phyloP scores from a whole-genome alignment of 345 rosid genomes.

The Xanthoceras sorbifolium region DNA sequence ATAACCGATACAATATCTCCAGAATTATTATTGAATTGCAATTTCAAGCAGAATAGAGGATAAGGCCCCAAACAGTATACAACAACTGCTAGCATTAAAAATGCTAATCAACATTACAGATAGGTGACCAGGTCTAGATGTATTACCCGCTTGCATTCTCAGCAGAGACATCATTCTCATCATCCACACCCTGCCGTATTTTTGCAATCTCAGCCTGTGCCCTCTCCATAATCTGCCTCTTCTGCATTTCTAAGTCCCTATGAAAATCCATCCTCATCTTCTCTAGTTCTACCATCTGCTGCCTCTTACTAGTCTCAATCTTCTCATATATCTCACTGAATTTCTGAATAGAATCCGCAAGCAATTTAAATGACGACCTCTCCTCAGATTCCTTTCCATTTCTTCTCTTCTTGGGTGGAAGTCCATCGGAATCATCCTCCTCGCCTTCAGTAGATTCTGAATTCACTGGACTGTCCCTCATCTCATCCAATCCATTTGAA shows the following conservation, averaged over 20 bases:
- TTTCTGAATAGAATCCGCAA: constrained; percentile 83
- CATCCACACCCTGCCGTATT: constrained; percentile 50
- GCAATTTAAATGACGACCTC: constrained; percentile 63
- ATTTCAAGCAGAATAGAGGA: constrained; percentile 1
- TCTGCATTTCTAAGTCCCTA: constrained; percentile 86
- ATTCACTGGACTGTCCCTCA: constrained; percentile 89
- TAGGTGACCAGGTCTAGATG: constrained; percentile 4
- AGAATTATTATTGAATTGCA: constrained; percentile 25
- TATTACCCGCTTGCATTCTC: constrained; percentile 61
- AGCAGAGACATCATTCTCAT: constrained; percentile 58
- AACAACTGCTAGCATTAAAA: constrained; percentile 30
- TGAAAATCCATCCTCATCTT: constrained; percentile 94
- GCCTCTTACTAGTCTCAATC: constrained; percentile 77
- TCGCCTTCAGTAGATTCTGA: constrained; percentile 57
- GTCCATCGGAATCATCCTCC: constrained; percentile 71
- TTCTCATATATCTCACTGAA: constrained; percentile 89
- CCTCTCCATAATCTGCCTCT: constrained; percentile 82
- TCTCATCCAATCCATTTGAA: constrained; percentile 78
- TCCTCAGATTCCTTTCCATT: constrained; percentile 54
- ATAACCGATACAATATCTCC: constrained; percentile 23
- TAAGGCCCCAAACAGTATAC: constrained; percentile 27
- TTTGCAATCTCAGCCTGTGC: constrained; percentile 81
- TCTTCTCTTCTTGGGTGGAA: constrained; percentile 71
- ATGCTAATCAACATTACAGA: constrained; percentile 15
- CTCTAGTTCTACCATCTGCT: constrained; percentile 89